These are phyloP conservation scores for Aspergillus novoparasiticus DNA, from an alignment of 2,329 filamentous ascomycete species.

Conservation along the genomic window DNA sequence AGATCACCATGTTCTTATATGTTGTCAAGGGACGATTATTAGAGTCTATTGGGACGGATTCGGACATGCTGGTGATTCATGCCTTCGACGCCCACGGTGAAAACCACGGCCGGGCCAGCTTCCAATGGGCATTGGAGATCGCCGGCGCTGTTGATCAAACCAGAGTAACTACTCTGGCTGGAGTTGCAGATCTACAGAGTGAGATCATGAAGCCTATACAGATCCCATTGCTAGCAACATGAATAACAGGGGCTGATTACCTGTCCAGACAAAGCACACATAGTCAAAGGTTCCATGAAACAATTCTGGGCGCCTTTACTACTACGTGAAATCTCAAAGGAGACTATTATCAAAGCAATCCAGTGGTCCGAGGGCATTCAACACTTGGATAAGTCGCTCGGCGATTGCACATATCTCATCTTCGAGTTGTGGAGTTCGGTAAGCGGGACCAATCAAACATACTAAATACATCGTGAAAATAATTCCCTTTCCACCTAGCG, in stretches of 20 bases:
- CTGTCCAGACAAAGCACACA: not conserved
- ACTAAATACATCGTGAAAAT: no score
- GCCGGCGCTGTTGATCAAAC: not conserved
- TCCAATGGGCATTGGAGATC: not conserved
- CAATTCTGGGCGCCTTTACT: not conserved
- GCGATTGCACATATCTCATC: not conserved
- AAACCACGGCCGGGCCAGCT: not conserved
- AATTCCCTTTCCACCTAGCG: not conserved
- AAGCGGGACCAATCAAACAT: not conserved
- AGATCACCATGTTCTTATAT: slow-evolving; percentile 18
- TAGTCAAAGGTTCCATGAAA: not conserved
- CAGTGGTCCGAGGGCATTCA: not conserved
- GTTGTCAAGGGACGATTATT: slow-evolving; percentile 12
- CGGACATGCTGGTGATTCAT: not conserved
- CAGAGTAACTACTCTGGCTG: not conserved
- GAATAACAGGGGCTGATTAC: not conserved
- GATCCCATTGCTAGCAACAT: no score
- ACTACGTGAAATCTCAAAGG: not conserved
- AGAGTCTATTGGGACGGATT: slow-evolving; percentile 5
- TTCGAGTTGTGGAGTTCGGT: not conserved
- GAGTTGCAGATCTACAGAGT: not conserved
- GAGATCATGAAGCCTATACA: not conserved
- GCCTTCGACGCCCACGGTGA: not conserved
- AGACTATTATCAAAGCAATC: not conserved
- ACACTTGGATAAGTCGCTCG: not conserved